phyloP scores from a whole-genome alignment of 306 rosid species.

The Cicer yamashitae region DNA sequence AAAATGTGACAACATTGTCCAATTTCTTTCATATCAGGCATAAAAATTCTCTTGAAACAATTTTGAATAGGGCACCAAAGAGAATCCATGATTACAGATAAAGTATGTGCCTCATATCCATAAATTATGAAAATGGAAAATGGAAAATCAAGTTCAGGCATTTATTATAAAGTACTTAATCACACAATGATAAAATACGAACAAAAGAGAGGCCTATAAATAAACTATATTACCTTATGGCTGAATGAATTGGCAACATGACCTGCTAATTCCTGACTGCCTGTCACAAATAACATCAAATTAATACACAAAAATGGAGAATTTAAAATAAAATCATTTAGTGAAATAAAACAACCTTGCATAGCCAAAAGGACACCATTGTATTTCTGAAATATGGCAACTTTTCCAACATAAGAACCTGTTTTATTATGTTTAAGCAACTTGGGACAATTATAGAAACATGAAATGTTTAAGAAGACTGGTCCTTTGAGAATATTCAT shows the following conservation, averaged over 20 bases:
- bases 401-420: slow-evolving; percentile 37
- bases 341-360: slow-evolving; percentile 56
- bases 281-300: slow-evolving; percentile 53
- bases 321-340: neutral
- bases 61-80: neutral
- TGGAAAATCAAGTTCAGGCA: neutral
- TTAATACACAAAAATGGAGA: slow-evolving; percentile 25
- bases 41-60: neutral
- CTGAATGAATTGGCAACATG: slow-evolving; percentile 46
- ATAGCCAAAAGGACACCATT: slow-evolving; percentile 43
- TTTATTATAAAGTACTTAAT: slow-evolving; percentile 17
- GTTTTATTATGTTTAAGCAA: slow-evolving; percentile 42
- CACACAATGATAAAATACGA: slow-evolving; percentile 19
- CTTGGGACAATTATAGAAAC: slow-evolving; percentile 48
- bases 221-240: slow-evolving; percentile 46
- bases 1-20: neutral
- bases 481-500: slow-evolving; percentile 55
- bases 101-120: slow-evolving; percentile 16
- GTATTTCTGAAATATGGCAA: slow-evolving; percentile 40
- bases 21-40: neutral
- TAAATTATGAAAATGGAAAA: neutral
- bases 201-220: slow-evolving; percentile 11
- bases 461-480: slow-evolving; percentile 42
- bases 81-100: neutral
- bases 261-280: slow-evolving; percentile 44